phyloP scores from a whole-genome alignment of 208 protist species.

The Kentomonas sorsogonicus region DNA sequence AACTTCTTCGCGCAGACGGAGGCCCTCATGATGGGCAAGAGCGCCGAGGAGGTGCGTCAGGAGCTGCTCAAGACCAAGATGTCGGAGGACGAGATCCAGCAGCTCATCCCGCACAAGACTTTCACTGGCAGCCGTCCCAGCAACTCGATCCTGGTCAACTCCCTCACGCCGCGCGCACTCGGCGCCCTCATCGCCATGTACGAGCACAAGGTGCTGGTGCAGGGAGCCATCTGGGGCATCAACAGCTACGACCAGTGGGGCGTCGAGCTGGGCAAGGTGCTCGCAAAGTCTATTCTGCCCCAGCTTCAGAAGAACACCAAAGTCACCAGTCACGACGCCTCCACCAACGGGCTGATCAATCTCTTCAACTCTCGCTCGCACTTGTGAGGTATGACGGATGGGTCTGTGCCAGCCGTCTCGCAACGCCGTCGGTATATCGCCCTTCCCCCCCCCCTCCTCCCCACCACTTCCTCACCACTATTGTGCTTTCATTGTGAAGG shows the following conservation, averaged over 20 bases:
- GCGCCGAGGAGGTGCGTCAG: conserved; percentile 61
- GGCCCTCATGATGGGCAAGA: conserved; percentile 96
- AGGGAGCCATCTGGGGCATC: conserved; percentile 97
- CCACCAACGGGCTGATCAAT: conserved; percentile 95
- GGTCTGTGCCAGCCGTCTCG: too few species aligned
- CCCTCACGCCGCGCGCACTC: conserved; percentile 89
- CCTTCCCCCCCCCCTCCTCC: too few species aligned
- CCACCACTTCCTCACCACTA: too few species aligned
- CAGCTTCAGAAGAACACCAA: conserved; percentile 70
- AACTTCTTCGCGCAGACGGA: conserved; percentile 98
- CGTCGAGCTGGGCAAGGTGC: conserved; percentile 96
- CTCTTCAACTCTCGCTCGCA: conserved; percentile 78
- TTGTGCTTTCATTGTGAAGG: too few species aligned
- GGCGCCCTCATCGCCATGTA: conserved; percentile 96
- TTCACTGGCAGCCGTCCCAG: conserved; percentile 94
- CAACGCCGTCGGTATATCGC: too few species aligned
- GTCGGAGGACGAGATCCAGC: conserved; percentile 48
- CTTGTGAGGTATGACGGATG: conserved; percentile 33
- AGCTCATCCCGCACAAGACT: conserved; percentile 73
- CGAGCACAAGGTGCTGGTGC: conserved; percentile 97
- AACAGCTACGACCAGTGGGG: conserved; percentile 98
- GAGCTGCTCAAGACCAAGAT: conserved; percentile 63
- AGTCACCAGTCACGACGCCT: conserved; percentile 85
- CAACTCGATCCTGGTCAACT: conserved; percentile 94
- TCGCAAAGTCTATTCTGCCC: conserved; percentile 94